A percentile compares a stretch with the other conserved stretches of the same genome.
Evolutionary conservation across 768 basidiomycete species (phyloP).

Genomic region (Phaeolepiota aurea): DNA sequence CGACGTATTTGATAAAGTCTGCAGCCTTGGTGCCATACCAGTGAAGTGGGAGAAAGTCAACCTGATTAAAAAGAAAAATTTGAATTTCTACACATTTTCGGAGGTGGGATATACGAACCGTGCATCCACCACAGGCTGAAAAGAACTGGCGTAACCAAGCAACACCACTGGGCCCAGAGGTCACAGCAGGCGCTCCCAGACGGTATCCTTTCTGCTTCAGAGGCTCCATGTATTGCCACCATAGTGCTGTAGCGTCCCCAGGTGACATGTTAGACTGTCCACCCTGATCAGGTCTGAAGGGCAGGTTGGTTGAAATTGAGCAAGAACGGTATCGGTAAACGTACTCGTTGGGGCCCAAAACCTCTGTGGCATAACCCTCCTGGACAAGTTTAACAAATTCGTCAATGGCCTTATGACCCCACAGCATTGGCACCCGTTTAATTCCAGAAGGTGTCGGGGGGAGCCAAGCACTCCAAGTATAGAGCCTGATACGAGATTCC

Average conservation of each 20-base stretch:
- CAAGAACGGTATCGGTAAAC: constrained; percentile 10
- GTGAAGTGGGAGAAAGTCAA: constrained; percentile 55
- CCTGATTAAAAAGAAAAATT: constrained; percentile 29
- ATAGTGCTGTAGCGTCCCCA: constrained; percentile 39
- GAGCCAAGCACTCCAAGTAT: constrained; percentile 62
- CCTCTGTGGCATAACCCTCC: constrained; percentile 40
- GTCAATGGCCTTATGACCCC: constrained; percentile 46
- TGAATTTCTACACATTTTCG: constrained; percentile 2
- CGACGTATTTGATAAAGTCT: constrained; percentile 45
- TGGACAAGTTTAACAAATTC: constrained; percentile 41
- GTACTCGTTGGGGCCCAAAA: constrained; percentile 72
- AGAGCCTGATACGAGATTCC: constrained; percentile 32
- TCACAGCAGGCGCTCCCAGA: constrained; percentile 60
- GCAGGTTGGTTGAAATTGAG: constrained; percentile 1
- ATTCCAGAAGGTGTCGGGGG: constrained; percentile 33
- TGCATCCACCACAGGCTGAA: constrained; percentile 39
- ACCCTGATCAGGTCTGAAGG: constrained; percentile 54
- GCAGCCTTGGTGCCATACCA: constrained; percentile 50
- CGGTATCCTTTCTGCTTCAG: constrained; percentile 46
- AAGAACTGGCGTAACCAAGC: constrained; percentile 62
- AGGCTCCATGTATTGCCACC: constrained; percentile 54
- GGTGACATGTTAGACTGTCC: constrained; percentile 58
- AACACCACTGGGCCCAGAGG: constrained; percentile 48
- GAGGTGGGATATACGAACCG: constrained; percentile 33
- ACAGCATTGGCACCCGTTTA: constrained; percentile 58